Percentiles rank a stretch among this genome's conserved stretches.
Conservation (phyloP, 2,329 filamentous ascomycete species). For the Fusarium setosum region DNA sequence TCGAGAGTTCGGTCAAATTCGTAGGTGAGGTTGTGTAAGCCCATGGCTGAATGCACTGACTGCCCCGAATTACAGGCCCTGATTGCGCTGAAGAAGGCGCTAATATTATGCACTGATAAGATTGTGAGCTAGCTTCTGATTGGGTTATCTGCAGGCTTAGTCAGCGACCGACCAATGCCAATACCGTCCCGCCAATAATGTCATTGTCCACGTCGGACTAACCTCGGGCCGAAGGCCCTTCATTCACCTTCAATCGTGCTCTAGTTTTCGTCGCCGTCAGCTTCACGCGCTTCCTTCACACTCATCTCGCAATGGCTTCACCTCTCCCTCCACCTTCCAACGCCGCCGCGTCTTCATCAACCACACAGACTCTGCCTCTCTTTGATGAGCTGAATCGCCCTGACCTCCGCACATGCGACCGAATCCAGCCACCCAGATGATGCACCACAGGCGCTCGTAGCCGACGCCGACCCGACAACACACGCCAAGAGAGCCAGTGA, state of each 20-base stretch:
- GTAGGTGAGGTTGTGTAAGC: too few relatives aligned
- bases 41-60: too few relatives aligned
- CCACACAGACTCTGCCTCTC: neutral
- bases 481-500: neutral
- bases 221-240: neutral
- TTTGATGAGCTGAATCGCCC: neutral
- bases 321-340: neutral
- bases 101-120: too few relatives aligned
- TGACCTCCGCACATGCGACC: neutral
- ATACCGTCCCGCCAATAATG: too few relatives aligned
- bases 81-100: too few relatives aligned
- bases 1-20: too few relatives aligned
- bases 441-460: neutral
- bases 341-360: neutral
- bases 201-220: neutral
- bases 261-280: neutral
- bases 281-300: neutral
- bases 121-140: too few relatives aligned
- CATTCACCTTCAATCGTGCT: neutral
- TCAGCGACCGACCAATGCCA: too few relatives aligned
- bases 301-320: neutral
- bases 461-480: too few relatives aligned
- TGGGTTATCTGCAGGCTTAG: too few relatives aligned
- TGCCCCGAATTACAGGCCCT: too few relatives aligned
- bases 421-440: neutral